Evolutionary conservation across 768 basidiomycete species (phyloP), one percentile per base, ranked within the genome.

Genomic region (Glaciozyma antarctica): DNA sequence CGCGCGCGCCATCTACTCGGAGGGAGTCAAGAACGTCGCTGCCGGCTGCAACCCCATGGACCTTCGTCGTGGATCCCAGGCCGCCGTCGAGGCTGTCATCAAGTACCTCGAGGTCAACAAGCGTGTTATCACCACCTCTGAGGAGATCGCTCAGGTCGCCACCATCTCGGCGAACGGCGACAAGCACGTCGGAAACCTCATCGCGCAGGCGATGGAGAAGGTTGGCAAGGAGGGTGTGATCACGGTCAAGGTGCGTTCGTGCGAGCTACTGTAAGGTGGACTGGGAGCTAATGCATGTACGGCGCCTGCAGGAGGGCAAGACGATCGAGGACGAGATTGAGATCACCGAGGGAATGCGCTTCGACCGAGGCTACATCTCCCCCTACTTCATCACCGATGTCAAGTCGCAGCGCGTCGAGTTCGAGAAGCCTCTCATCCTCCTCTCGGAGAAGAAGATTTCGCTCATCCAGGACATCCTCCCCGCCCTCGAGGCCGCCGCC

Each of bases 1-100:
- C 63, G 90, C 94, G 15, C 88, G 91, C 62, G 92, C 94, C 63
- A 97, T 99, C 78, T 99, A 95, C 80, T 84, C 91, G 0, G 94
- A 99, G 78, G 94, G 94, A 77, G 93, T 97, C 74, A 97, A 97
- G 82, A 98, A 98, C 74, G 94, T 98, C 64, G 94, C 94, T 26
- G 94, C 94, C 15, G 94, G 94, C 5, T 99, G 94, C 82, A 95
- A 94, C 81, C 94, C 94, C 17, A 99, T 97, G 93, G 94, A 99
- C 80, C 88, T 98, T 65, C 90, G 94, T 67, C 86, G 93, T n/a
- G 94, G 94, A 59, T 86, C 93, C 15, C 94, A 99, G 76, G 89
- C 90, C 15, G 94, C 94, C 56, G 94, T 99, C 54, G 89, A 94
- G 77, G 87, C 88, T 70, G 91, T 99, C 72, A 87, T 97, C 69